Evolutionary conservation across 2,329 filamentous ascomycete species (phyloP), one percentile per base, ranked within the genome.

Genomic region (Fusarium torulosum): DNA sequence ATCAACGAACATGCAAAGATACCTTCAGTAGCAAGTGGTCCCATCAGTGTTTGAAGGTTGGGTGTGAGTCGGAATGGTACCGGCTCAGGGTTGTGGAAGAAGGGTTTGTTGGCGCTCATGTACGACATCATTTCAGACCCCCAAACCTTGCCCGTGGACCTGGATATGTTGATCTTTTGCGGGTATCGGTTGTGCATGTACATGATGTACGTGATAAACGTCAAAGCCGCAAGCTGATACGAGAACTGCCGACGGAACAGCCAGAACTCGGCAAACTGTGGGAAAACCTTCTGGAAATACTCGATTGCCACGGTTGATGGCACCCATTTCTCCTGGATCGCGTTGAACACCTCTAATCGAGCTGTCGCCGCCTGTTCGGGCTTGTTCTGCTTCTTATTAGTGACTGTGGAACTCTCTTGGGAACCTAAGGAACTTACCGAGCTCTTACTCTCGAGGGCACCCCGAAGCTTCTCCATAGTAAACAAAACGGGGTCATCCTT

Each of bases 191-290:
- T 93, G 77, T 95, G 93, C 89, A 99, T 98, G 81, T 95, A 95
- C 82, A 99, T 91, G 60, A 97, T 91, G 77, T 98, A 99, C 6
- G 96, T 98, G 91, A 99, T 97, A 82, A 99, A 99, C 1, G 96
- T 97, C 67, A 98, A 86, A 3, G 94, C 89, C 20, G 96, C 95
- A 64, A 97, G 90, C 80, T 99, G 96, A 83, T 98, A 97, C 21
- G 93, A 92, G 81, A 99, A 97, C 70, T 97, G 94, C 60, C 94
- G 90, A 60, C 96, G 92, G 92, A 99, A 99, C 59, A 99, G 87
- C 94, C 95, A 99, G 84, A 98, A 97, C 74, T 97, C 94, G 44
- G 92, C 88, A 79, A 93, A 99, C 66, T 92, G 91, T 29, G 94
- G 91, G 80, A 96, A 98, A 7, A 90, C 92, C 69, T 86, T 84